Conservation (phyloP, 2,329 filamentous ascomycete species). For the Emmonsiellopsis sp. region DNA sequence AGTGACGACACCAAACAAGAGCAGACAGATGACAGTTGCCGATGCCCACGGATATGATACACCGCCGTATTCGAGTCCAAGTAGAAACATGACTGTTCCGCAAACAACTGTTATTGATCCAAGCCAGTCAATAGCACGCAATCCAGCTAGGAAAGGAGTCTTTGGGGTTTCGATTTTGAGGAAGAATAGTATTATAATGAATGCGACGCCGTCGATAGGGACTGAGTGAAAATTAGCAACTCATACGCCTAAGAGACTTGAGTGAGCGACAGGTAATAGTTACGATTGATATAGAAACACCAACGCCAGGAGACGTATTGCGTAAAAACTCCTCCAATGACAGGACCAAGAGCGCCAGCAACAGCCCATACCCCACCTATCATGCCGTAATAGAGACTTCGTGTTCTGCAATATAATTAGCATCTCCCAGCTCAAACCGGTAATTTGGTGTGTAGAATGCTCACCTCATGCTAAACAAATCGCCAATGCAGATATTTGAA, state of each 20-base stretch:
- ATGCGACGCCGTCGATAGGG: conserved; percentile 51
- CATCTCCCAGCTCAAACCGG: too few species aligned
- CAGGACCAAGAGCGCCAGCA: conserved; percentile 50
- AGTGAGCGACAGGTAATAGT: conserved; percentile 22
- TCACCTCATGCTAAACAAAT: conserved; percentile 53
- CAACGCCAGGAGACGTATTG: conserved; percentile 52
- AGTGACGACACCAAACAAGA: conserved; percentile 61
- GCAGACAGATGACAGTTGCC: conserved; percentile 63
- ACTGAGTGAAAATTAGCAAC: conserved; percentile 23
- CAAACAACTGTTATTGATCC: conserved; percentile 57
- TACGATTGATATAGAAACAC: conserved; percentile 52
- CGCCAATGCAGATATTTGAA: conserved; percentile 55
- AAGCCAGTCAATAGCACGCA: conserved; percentile 55
- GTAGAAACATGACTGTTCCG: conserved; percentile 73
- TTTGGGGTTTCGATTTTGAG: conserved; percentile 52
- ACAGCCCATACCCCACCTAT: conserved; percentile 55
- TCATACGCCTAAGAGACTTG: not conserved
- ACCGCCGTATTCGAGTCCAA: conserved; percentile 78
- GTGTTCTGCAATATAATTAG: conserved; percentile 25
- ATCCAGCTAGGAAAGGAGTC: conserved; percentile 48
- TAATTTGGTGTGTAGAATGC: not conserved
- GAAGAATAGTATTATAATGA: conserved; percentile 50
- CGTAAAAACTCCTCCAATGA: conserved; percentile 54
- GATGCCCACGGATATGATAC: conserved; percentile 65
- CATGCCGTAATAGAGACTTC: conserved; percentile 54